Evolutionary conservation across 108 stramenopile genomes (phyloP).

Genomic region (Nitzschia putrida): DNA sequence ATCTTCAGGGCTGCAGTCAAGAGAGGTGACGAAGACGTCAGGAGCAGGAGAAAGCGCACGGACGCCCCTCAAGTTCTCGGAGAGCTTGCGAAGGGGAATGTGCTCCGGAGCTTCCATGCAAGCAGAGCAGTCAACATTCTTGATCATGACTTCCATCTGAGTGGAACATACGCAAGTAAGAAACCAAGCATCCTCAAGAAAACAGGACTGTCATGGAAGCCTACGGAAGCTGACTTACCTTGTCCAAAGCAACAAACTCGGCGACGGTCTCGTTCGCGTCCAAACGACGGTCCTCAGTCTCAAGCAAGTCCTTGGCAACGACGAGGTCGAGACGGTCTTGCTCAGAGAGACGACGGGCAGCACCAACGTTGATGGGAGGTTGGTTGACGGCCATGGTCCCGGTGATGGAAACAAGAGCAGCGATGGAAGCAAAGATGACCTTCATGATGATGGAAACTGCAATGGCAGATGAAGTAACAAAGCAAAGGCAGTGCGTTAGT

Average conservation of each 20-base stretch:
- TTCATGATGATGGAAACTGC: slow-evolving; percentile 4
- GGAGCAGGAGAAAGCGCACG: neutral
- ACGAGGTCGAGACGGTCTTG: neutral
- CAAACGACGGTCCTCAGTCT: neutral
- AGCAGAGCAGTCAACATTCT: slow-evolving; percentile 17
- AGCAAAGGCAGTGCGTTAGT: too few relatives aligned
- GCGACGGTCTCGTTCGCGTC: neutral
- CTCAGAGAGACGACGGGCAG: neutral
- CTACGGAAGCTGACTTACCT: neutral
- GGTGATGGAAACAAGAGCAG: neutral
- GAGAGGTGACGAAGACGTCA: slow-evolving; percentile 16
- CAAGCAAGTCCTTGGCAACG: neutral
- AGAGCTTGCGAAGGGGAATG: neutral
- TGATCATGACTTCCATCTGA: slow-evolving; percentile 21
- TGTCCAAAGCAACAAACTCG: neutral
- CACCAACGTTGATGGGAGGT: neutral
- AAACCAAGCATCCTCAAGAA: neutral
- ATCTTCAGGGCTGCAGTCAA: slow-evolving; percentile 12
- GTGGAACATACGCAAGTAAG: neutral
- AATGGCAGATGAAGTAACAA: too few relatives aligned
- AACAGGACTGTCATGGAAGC: too few relatives aligned
- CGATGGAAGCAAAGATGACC: neutral
- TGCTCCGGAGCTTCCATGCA: slow-evolving; percentile 21
- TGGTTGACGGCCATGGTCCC: neutral
- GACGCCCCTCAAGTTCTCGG: neutral